Evolutionary conservation across 306 rosid genomes (phyloP).

Genomic region (Prunus mongolica): DNA sequence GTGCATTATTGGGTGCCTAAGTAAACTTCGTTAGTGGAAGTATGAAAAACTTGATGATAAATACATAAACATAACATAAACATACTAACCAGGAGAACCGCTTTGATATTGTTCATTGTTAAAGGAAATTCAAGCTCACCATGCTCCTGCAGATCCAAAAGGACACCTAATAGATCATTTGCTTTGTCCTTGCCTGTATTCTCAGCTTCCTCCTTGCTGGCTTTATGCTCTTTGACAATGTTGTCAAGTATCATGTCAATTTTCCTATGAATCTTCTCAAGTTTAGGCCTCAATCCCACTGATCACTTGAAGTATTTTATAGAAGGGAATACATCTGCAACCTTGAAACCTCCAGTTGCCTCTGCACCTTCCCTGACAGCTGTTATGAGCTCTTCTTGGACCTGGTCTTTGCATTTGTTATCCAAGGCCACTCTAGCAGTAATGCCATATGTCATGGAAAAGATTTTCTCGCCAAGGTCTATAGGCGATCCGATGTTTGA

Average conservation of each 20-base stretch:
- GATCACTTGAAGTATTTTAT: slow-evolving; percentile 10
- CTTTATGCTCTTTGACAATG: slow-evolving; percentile 19
- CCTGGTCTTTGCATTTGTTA: slow-evolving; percentile 9
- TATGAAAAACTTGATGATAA: background rate
- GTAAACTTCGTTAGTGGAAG: too few species aligned
- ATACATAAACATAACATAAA: background rate
- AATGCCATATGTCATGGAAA: background rate
- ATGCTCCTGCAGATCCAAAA: background rate
- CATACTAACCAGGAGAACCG: slow-evolving; percentile 12
- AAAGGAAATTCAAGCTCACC: background rate
- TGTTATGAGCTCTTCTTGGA: slow-evolving; percentile 10
- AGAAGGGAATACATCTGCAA: slow-evolving; percentile 27
- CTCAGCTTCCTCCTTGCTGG: background rate
- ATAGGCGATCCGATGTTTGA: slow-evolving; percentile 5
- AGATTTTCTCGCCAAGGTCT: slow-evolving; percentile 9
- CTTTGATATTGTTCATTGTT: slow-evolving; percentile 11
- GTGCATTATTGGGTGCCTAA: background rate
- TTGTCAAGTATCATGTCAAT: slow-evolving; percentile 14
- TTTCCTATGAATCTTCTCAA: slow-evolving; percentile 13
- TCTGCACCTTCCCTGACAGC: background rate
- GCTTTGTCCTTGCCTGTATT: background rate
- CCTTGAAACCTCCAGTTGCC: slow-evolving; percentile 9
- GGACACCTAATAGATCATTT: slow-evolving; percentile 16
- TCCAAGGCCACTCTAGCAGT: slow-evolving; percentile 23
- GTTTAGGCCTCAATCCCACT: slow-evolving; percentile 19